phyloP scores from a whole-genome alignment of 2,329 filamentous ascomycete species.

The Fusarium sp. region DNA sequence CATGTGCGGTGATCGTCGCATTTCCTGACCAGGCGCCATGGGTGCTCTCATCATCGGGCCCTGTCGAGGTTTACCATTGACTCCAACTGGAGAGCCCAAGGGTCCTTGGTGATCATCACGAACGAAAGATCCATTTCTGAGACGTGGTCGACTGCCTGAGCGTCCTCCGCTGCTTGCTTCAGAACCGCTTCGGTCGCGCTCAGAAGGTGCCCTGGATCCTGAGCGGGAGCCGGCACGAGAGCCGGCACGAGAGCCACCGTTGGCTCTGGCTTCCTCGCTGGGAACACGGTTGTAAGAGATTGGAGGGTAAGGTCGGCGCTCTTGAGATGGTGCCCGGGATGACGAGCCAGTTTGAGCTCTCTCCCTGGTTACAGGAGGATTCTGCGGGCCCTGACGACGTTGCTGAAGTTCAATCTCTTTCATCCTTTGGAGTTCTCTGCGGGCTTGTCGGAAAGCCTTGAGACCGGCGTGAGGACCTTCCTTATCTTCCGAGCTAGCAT shows the following conservation, averaged over 20 bases:
- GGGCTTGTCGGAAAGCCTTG: conserved; percentile 68
- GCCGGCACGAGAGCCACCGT: conserved; percentile 35
- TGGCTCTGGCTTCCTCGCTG: conserved; percentile 57
- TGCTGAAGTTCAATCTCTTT: conserved; percentile 65
- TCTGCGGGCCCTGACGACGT: conserved; percentile 51
- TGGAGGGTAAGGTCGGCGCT: conserved; percentile 55
- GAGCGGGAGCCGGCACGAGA: conserved; percentile 36
- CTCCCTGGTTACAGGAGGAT: conserved; percentile 26
- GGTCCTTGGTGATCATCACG: conserved; percentile 53
- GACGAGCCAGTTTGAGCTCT: conserved; percentile 44
- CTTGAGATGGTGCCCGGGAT: conserved; percentile 56
- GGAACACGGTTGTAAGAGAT: conserved; percentile 59
- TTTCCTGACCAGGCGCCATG: conserved; percentile 61
- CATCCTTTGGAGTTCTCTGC: conserved; percentile 66
- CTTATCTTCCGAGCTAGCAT: conserved; percentile 48
- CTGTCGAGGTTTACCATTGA: conserved; percentile 47
- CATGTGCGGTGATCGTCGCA: conserved; percentile 59
- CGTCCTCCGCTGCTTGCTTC: conserved; percentile 63
- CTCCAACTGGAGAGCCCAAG: conserved; percentile 36
- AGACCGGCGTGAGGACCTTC: conserved; percentile 63
- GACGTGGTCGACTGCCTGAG: conserved; percentile 55
- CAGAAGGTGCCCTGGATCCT: conserved; percentile 52
- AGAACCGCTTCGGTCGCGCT: conserved; percentile 67
- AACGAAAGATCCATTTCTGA: conserved; percentile 54
- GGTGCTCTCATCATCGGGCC: conserved; percentile 57